Evolutionary conservation across 805 yeast species (phyloP), one percentile per base, ranked within the genome.

Genomic region (Saturnispora halmiae): DNA sequence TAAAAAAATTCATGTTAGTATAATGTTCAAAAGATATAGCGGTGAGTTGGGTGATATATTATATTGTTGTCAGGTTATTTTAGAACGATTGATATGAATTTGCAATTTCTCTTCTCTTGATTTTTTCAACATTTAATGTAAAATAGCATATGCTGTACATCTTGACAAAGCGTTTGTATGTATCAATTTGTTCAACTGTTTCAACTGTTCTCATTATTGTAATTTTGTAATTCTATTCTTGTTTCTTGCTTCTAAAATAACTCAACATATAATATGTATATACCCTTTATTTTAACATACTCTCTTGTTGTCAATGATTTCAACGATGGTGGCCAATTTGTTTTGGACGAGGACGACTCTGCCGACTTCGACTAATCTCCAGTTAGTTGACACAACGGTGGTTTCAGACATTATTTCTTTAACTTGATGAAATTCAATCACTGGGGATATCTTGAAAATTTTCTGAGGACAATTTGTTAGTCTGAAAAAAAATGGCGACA

Each of bases 351-450:
- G 82, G 69, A 88, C 95, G 67, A 92, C 84, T 77, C 99, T 95
- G 71, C 98, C 98, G 67, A 88, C 84, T 79, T 90, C 96, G 70
- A 92, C 98, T 66, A 78, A 79, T 84, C 96, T 86, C 97, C 97
- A 92, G 90, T 84, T 84, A 70, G 95, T 76, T 69, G 95, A 84
- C 77, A 85, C 82, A 70, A 92, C 92, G 67, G 51, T 50, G 45
- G 62, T 45, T 53, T 56, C 58, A 50, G 84, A 77, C 84, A 78
- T 76, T 63, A 22, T 22, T 22, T 22, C 26, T 60, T 63, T 57
- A 44, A 16, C 38, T 14, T 24, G 9, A 11, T 29, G 14, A 15
- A 29, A 29, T 8, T 10, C 32, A 14, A 29, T 6, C 6, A 6
- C 9, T 29, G 19, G 16, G 32, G 8, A 14, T n/a, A 10, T 29